phyloP scores from a whole-genome alignment of 768 basidiomycete species.

The Tricholoma matsutake region DNA sequence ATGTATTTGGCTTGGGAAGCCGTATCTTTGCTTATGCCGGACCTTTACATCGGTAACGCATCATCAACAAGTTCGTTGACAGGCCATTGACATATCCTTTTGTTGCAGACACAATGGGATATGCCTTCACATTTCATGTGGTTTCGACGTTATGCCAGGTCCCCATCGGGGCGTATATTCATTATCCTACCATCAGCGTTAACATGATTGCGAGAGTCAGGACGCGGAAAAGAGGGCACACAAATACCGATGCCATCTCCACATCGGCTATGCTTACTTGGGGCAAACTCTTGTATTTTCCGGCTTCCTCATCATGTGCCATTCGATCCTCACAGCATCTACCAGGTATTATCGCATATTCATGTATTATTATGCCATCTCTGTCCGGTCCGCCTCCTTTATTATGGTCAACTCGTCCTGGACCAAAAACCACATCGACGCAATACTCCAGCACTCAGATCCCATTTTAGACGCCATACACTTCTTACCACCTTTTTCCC shows the following conservation, averaged over 20 bases:
- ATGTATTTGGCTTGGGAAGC: slow-evolving; percentile 84
- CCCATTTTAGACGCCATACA: slow-evolving; percentile 45
- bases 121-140: slow-evolving; percentile 88
- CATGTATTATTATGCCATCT: slow-evolving; percentile 77
- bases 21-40: slow-evolving; percentile 73
- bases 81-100: slow-evolving; percentile 9
- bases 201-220: slow-evolving; percentile 87
- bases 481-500: slow-evolving; percentile 39
- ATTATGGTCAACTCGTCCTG: slow-evolving; percentile 95
- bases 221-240: slow-evolving; percentile 54
- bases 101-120: slow-evolving; percentile 92
- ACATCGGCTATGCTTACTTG: slow-evolving; percentile 50
- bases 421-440: slow-evolving; percentile 83
- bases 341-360: slow-evolving; percentile 84
- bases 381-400: slow-evolving; percentile 70
- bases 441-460: slow-evolving; percentile 62
- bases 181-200: slow-evolving; percentile 95
- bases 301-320: background rate
- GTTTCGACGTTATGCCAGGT: slow-evolving; percentile 61
- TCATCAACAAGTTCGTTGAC: background rate
- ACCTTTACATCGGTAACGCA: slow-evolving; percentile 79
- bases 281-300: slow-evolving; percentile 57
- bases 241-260: slow-evolving; percentile 58
- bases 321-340: background rate
- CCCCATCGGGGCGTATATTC: slow-evolving; percentile 87